A percentile compares a stretch with the other conserved stretches of the same genome.
phyloP scores from a whole-genome alignment of 2,329 filamentous ascomycete species.

The Alternaria atra region DNA sequence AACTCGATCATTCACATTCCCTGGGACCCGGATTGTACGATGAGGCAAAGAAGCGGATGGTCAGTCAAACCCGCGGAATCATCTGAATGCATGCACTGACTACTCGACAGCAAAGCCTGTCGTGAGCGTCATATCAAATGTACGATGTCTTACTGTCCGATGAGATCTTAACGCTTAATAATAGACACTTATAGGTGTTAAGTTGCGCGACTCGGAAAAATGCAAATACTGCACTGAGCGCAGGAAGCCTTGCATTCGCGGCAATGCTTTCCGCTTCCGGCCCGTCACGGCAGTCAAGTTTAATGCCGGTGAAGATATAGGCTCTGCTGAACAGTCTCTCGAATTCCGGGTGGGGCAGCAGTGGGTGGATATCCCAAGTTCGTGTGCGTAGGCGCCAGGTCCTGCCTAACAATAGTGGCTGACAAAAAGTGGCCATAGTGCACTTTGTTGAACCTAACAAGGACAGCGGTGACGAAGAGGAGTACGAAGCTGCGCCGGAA shows the following conservation, averaged over 20 bases:
- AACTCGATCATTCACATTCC: constrained; percentile 1
- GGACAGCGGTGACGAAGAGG: constrained; percentile 33
- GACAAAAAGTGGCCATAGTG: constrained; percentile 22
- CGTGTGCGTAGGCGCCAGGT: constrained; percentile 23
- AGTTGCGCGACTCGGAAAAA: constrained; percentile 38
- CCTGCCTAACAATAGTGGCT: not conserved
- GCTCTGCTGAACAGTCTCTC: constrained; percentile 40
- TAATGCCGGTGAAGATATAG: constrained; percentile 44
- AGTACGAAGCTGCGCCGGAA: constrained; percentile 12
- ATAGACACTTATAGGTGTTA: constrained; percentile 29
- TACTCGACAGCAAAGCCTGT: constrained; percentile 35
- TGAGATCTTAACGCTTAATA: not conserved
- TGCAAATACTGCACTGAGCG: constrained; percentile 45
- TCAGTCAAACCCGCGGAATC: constrained; percentile 16
- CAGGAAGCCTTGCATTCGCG: constrained; percentile 37
- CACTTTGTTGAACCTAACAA: constrained; percentile 42
- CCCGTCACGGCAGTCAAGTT: constrained; percentile 43
- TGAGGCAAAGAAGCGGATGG: constrained; percentile 45
- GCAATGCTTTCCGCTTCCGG: constrained; percentile 44
- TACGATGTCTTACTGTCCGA: constrained; percentile 16
- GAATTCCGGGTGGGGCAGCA: constrained; percentile 37
- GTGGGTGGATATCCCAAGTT: constrained; percentile 40
- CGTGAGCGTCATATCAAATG: constrained; percentile 46
- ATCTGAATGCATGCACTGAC: constrained; percentile 19
- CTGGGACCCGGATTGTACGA: constrained; percentile 7